Evolutionary conservation across 2,329 filamentous ascomycete genomes (phyloP), one percentile per base, ranked within the genome.

Genomic region (Hypoxylon sp.): DNA sequence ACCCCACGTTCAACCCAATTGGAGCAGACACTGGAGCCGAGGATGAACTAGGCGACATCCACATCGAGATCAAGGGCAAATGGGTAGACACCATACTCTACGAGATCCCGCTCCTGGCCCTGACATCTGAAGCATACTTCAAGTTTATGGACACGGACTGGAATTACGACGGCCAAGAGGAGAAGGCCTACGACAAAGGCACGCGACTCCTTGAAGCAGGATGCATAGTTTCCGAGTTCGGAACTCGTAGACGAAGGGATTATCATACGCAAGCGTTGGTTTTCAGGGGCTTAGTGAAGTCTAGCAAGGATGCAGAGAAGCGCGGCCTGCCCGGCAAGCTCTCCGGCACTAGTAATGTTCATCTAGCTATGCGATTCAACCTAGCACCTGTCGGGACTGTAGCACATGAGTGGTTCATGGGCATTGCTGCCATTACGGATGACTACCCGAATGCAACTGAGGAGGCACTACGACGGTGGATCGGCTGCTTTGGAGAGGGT

Each of bases 331-430:
- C 86, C 1, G 95, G 95, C 8, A 91, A 90, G 78, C 85, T 98
- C 51, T 89, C 91, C 0, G 96, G 96, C 10, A 97, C 95, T 0
- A 98, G 95, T 80, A 99, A 99, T 77, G 96, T 99, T 3, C 95
- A 98, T 79, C 89, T 99, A 72, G 96, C 96, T 10, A 97, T 97
- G 94, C 92, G 94, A 76, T 95, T 97, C 81, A 90, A 89, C 49
- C 89, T 98, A 50, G 83, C 89, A 2, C 94, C 96, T 0, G 88
- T 98, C 11, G 96, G 96, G 4, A 99, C 96, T 0, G 88, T 90
- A 1, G 96, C 96, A 0, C 96, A 99, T 77, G 96, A 99, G 82
- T 99, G 96, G 96, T 98, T 98, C 84, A 99, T 99, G 96, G 95
- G 94, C 46, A 95, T 97, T 70, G 96, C 96, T 0, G 95, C 96